Base-by-base conservation (phyloP, 352 stramenopile species). In the Globisporangium spiculum region DNA sequence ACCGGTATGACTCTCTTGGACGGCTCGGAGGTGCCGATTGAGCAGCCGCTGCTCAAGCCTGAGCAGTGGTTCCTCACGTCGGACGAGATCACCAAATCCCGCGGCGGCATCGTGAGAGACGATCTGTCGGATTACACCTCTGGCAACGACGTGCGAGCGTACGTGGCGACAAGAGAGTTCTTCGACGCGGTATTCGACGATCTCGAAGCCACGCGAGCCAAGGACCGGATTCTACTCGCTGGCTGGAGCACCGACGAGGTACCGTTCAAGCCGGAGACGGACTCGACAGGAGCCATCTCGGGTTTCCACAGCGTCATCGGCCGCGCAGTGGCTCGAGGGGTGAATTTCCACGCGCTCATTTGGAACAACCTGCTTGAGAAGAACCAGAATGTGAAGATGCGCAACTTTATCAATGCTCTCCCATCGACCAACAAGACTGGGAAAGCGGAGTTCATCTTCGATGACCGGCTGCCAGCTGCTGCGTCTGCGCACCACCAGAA, bases 51-150 rank as follows among this genome's bases (percentile, higher is more conserved):
- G 7, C 62, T 87, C 18, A 68, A 80, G 8, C 70, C 75, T 3
- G 66, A 66, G 80, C 90, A 74, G 44, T 93, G 83, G 85, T 90
- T 91, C 63, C 71, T 93, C 1, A 89, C 81, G 0, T 65, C 83
- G 5, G 69, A 74, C 12, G 85, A 90, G 66, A 83, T 93, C 68
- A 71, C 69, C 10, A 74, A 52, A 0, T 77, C 79, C 9, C 76
- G 85, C 24, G 66, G 74, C 4, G 85, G 81, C 36, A 68, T 80
- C 57, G 32, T 67, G 12, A 74, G 85, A 20, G 57, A 76, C 1
- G 75, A 77, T 27, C 68, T 91, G 16, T 65, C 75, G 1, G 63
- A 84, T 18, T 88, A 75, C 61, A 74, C 81, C 0, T 72, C 64
- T 16, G 74, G 74, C 48, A 90, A 93, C 70, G 61, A 59, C 63